Conservation (phyloP, 208 protist genomes). For the Wallacemonas sp. region DNA sequence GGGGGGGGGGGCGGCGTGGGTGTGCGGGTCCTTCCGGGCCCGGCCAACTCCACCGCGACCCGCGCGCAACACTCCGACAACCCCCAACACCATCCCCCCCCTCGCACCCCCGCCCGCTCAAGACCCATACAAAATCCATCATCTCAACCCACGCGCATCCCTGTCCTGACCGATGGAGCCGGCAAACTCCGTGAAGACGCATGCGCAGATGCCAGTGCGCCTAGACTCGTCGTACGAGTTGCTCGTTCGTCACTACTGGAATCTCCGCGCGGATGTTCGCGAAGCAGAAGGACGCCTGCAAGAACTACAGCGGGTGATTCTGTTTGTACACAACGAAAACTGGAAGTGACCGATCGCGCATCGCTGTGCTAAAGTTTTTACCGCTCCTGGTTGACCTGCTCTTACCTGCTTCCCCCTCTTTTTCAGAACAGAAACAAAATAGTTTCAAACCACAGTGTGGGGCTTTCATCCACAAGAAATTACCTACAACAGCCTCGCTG, state of each 20-base stretch:
- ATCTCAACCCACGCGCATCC: not conserved
- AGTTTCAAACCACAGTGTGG: too few relatives aligned
- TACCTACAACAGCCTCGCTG: too few relatives aligned
- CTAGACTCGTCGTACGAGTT: constrained; percentile 17
- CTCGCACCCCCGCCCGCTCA: not conserved
- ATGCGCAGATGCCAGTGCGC: not conserved
- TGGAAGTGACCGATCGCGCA: constrained; percentile 14
- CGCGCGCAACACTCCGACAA: not conserved
- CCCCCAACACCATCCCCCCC: not conserved
- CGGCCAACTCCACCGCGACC: too few relatives aligned
- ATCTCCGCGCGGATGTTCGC: constrained; percentile 35
- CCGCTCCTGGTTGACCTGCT: not conserved
- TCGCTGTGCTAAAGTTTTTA: constrained; percentile 7
- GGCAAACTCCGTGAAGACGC: too few relatives aligned
- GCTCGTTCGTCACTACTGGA: constrained; percentile 45
- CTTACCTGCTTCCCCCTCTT: not conserved
- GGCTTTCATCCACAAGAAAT: too few relatives aligned
- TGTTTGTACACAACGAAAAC: constrained; percentile 44
- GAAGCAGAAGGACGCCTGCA: constrained; percentile 44
- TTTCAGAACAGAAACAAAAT: too few relatives aligned
- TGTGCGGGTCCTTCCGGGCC: too few relatives aligned
- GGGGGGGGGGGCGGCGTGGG: too few relatives aligned
- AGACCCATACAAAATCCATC: not conserved
- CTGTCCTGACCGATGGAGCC: too few relatives aligned
- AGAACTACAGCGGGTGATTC: constrained; percentile 39